Evolutionary conservation across 176 grass and related monocot genomes (phyloP), one percentile per base, ranked within the genome.

Genomic region (Avena eriantha): DNA sequence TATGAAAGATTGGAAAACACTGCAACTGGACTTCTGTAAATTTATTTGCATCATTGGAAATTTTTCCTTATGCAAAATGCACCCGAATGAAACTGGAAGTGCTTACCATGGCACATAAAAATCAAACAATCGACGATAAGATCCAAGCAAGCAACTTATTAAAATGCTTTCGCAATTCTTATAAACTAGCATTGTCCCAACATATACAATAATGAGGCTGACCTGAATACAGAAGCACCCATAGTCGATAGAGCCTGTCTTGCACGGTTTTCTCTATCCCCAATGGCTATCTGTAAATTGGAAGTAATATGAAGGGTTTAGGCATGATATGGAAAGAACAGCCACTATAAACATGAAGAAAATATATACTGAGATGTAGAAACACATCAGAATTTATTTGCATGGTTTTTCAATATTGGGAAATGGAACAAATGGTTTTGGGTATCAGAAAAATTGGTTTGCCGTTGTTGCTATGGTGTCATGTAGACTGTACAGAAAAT

Each of bases 181-280:
- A 68, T 36, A 18, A 19, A 4, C 5, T 43, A 87, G 73, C 19
- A n/a, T 68, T 85, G 69, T 74, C 69, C 41, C 39, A 46, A 80
- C 34, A 71, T 61, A 66, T 50, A 53, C 33, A 82, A 71, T 50
- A 87, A 70, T 75, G 53, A 50, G 39, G 81, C 64, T 86, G 87
- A 96, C 97, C 97, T 96, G 86, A 99, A 99, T 78, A 99, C 94
- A 67, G 97, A 99, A 64, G 94, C 88, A 72, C 97, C 94, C 94
- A 99, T 96, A 2, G 97, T 99, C 45, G 81, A 96, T 85, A 99
- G 41, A 91, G 97, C 94, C 68, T 88, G 79, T 81, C 92, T 91
- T 77, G 74, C 77, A 83, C 94, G 85, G 65, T 58, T 90, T 70
- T 93, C 90, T 84, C 88, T 96, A 79, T 96, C 87, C 16, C 97